Base-by-base conservation (phyloP, 208 protist genomes). In the Trypanosoma theileri region DNA sequence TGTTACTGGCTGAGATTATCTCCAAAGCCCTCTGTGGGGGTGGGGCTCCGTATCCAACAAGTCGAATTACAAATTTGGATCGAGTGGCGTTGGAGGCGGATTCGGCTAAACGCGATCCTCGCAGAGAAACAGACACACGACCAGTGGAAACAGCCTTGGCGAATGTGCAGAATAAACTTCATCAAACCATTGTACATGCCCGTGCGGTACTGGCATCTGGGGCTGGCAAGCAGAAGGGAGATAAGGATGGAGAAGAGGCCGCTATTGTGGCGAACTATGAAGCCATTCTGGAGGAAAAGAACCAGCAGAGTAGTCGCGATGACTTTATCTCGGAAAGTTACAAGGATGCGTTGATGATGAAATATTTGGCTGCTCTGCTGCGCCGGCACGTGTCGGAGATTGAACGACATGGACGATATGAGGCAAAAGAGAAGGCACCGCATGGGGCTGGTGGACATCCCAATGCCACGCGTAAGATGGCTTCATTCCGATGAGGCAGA, bases 291-390 rank as follows among this genome's bases (percentile, higher is more conserved):
- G 77, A 71, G 59, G 80, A 81, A 28, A 77, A 82, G 69, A 75
- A 81, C 69, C 71, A 75, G 10, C 76, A 88, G 67, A 66, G 72
- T 22, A 77, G 66, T 53, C 79, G 84, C 16, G 82, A 89, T 59
- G 83, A 95, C 76, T 84, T 89, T 70, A 84, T 82, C 71, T 88
- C 79, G 10, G 74, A 90, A 70, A 79, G 74, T 53, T 84, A 91
- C 71, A 93, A 89, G 77, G 86, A 95, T 59, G 84, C 86, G 7
- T 81, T 95, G 22, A 93, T 92, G 86, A 93, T 92, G 58, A 95
- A 95, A 76, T 89, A 82, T 46, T 75, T 82, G 19, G 71, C 75
- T 0, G 71, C 66, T 1, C 73, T 91, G 2, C 75, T 95, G 51
- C 77, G 77, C 21, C 81, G 84, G 62, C 71, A 89, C 28, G 17